A percentile compares a stretch with the other conserved stretches of the same genome.
Conservation (phyloP, 352 stramenopile genomes). For the Halophytophthora polymorphica region DNA sequence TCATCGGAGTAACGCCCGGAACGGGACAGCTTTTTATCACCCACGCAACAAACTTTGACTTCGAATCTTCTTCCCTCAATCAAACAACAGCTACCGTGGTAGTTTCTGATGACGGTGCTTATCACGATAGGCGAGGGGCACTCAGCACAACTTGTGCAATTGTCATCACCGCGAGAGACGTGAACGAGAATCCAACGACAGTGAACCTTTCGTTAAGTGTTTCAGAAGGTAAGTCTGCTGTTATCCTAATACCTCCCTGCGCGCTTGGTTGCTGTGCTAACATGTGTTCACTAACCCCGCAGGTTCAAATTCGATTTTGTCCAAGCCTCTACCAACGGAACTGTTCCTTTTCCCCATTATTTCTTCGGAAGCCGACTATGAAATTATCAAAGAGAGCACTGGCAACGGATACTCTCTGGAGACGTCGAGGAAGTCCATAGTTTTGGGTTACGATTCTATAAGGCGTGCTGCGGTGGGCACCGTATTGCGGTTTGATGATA, state of each 20-base stretch:
- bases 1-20: conserved; percentile 14
- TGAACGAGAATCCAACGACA: conserved; percentile 22
- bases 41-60: conserved; percentile 21
- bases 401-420: conserved; percentile 10
- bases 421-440: conserved; percentile 8
- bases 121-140: conserved; percentile 22
- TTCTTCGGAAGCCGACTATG: conserved; percentile 14
- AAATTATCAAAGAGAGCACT: conserved; percentile 3
- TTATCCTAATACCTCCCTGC: background rate
- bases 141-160: conserved; percentile 26
- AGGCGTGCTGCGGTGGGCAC: conserved; percentile 8
- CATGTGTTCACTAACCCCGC: background rate
- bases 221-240: conserved; percentile 16
- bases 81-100: conserved; percentile 14
- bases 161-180: conserved; percentile 15
- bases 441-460: conserved; percentile 19
- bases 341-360: conserved; percentile 19
- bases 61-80: conserved; percentile 10
- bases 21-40: conserved; percentile 29
- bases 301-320: conserved; percentile 17
- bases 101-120: conserved; percentile 26
- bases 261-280: background rate
- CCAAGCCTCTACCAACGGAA: conserved; percentile 2
- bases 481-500: conserved; percentile 12
- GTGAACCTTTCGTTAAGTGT: conserved; percentile 13